Percentiles rank a stretch among this genome's conserved stretches.
phyloP scores from a whole-genome alignment of 2,329 filamentous ascomycete genomes.

The Pseudogymnoascus sp. region DNA sequence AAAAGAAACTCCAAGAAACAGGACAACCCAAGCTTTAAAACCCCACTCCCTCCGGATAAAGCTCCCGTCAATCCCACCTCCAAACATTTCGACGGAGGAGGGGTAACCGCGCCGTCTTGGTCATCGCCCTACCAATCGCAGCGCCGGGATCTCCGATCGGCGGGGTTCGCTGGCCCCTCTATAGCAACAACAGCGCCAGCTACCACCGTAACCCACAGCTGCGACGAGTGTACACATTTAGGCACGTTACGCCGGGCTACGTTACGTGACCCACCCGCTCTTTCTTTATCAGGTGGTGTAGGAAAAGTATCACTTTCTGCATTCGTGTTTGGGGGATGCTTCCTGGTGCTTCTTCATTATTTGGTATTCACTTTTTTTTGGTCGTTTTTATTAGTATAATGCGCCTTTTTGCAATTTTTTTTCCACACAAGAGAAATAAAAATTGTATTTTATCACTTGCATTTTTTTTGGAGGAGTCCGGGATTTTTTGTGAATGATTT shows the following conservation, averaged over 20 bases:
- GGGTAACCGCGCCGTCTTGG: not conserved
- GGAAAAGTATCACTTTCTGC: not conserved
- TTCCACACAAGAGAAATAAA: not conserved
- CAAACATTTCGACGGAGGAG: not conserved
- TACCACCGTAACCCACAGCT: not conserved
- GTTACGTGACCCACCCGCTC: not conserved
- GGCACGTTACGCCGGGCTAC: slow-evolving; percentile 4
- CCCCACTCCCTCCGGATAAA: not conserved
- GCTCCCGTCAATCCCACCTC: not conserved
- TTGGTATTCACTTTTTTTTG: not conserved
- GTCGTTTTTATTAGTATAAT: not conserved
- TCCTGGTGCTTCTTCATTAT: too few species aligned
- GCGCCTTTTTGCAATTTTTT: too few species aligned
- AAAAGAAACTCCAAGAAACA: not conserved
- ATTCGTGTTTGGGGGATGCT: not conserved
- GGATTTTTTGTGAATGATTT: not conserved
- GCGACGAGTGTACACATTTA: not conserved
- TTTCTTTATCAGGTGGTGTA: not conserved
- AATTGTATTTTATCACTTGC: not conserved
- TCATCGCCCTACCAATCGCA: not conserved
- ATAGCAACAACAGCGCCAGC: not conserved
- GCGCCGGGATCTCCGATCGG: not conserved
- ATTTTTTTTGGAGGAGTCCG: not conserved
- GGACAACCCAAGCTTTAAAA: not conserved
- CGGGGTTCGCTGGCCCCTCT: not conserved